Conservation (phyloP, 768 basidiomycete genomes). For the Coprinellus micaceus region DNA sequence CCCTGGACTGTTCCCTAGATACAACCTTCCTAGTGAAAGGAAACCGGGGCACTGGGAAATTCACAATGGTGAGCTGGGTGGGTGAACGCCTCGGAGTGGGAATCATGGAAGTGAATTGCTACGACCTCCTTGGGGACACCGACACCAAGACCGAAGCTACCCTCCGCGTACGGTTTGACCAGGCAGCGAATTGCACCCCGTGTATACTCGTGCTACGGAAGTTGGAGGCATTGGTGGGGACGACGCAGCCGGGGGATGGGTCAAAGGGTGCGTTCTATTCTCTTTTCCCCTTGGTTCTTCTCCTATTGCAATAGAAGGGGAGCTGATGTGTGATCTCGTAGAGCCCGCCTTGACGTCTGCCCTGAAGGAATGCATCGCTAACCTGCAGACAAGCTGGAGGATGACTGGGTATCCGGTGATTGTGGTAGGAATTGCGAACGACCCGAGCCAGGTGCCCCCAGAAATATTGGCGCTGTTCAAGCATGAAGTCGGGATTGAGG, state of each 20-base stretch:
- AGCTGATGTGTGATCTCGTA: slow-evolving; percentile 23
- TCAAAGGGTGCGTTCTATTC: too few species aligned
- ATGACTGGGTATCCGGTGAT: slow-evolving; percentile 68
- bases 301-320: too few species aligned
- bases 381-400: slow-evolving; percentile 54
- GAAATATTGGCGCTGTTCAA: slow-evolving; percentile 74
- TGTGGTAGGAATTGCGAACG: slow-evolving; percentile 69
- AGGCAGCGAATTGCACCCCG: slow-evolving; percentile 74
- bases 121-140: slow-evolving; percentile 74
- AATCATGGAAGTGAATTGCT: slow-evolving; percentile 86
- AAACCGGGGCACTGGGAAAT: slow-evolving; percentile 78
- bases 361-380: slow-evolving; percentile 60
- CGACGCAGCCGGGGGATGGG: slow-evolving; percentile 60
- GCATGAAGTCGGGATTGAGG: slow-evolving; percentile 76
- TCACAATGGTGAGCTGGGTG: slow-evolving; percentile 53
- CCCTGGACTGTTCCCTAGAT: slow-evolving; percentile 58
- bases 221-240: slow-evolving; percentile 73
- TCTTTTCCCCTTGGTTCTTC: too few species aligned
- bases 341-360: slow-evolving; percentile 55
- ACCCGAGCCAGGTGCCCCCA: slow-evolving; percentile 59
- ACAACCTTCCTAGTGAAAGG: slow-evolving; percentile 79
- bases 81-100: slow-evolving; percentile 70
- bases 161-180: slow-evolving; percentile 69
- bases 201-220: slow-evolving; percentile 81
- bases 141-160: slow-evolving; percentile 71